Percentiles rank a stretch among this genome's conserved stretches.
phyloP scores from a whole-genome alignment of 2,329 filamentous ascomycete species.

The Phyllachora maydis region DNA sequence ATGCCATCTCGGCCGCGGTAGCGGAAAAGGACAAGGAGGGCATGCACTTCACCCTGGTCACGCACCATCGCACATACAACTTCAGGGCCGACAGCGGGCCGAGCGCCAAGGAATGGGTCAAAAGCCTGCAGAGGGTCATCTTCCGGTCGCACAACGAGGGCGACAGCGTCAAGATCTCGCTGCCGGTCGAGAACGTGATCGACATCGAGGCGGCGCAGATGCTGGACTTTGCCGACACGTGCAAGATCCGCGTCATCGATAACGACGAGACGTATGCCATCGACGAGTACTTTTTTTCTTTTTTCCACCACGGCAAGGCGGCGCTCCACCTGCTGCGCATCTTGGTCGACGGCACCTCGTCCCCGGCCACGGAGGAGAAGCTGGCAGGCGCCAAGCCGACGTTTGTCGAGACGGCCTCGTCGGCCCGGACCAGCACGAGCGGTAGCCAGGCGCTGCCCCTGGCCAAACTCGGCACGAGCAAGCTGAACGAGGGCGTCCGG shows the following conservation, averaged over 20 bases:
- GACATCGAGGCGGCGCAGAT: conserved; percentile 86
- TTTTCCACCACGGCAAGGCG: conserved; percentile 71
- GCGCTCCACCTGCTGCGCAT: conserved; percentile 60
- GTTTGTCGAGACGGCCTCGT: conserved; percentile 4
- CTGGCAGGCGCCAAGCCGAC: conserved; percentile 3
- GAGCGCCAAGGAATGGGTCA: conserved; percentile 93
- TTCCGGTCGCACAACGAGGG: conserved; percentile 92
- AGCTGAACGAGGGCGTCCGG: conserved; percentile 33
- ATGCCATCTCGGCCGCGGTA: conserved; percentile 71
- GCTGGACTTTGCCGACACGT: conserved; percentile 78
- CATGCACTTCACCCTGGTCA: conserved; percentile 60
- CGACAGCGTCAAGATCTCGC: conserved; percentile 86
- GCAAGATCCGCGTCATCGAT: conserved; percentile 83
- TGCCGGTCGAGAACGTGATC: conserved; percentile 74
- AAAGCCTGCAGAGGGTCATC: conserved; percentile 80
- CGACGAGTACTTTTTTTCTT: conserved; percentile 97
- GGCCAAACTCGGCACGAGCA: conserved; percentile 15
- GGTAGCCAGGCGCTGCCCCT: conserved; percentile 5
- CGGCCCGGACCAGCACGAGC: conserved; percentile 4
- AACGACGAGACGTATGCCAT: conserved; percentile 89
- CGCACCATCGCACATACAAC: conserved; percentile 63
- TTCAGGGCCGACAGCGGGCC: conserved; percentile 75
- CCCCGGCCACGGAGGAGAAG: conserved; percentile 10
- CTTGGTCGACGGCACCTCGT: conserved; percentile 44
- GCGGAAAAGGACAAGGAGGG: conserved; percentile 60